Base-by-base conservation (phyloP, 495 filamentous ascomycete genomes). In the Venustampulla echinocandica region DNA sequence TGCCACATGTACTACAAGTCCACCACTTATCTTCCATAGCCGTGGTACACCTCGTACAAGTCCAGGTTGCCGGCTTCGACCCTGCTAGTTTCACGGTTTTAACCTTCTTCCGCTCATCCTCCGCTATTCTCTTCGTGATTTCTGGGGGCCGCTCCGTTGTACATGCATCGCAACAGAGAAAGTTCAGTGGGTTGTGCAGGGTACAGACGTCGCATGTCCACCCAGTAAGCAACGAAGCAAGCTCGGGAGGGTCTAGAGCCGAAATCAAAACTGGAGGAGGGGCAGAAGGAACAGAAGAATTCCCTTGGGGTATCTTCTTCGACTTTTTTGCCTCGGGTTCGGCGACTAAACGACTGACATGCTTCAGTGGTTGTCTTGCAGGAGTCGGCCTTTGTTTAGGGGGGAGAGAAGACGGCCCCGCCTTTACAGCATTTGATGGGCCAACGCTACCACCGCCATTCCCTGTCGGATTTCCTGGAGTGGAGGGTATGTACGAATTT, bases 161-260 rank as follows among this genome's bases (percentile, higher is more conserved):
- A 58, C 90, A 96, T 2, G 79, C 87, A 55, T 90, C 88, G 60
- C 90, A 96, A 53, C 71, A 74, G 9, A 85, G 69, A 52, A 71
- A 87, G 18, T 64, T 74, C 21, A 71, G 50, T 2, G 84, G 80
- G 55, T 97, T 97, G 40, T 80, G 75, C n/a, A 92, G 72, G 0
- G 90, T 97, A 58, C 90, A 95, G 24, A 78, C 70, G 17, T 69
- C 68, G 52, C 90, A 97, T 10, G 73, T 69, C 90, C 90, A 96
- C 27, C 71, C 66, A 20, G 62, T 40, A 3, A 40, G 20, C 4
- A 21, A 3, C 11, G 10, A 17, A 7, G 10, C 37, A 20, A 19
- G 15, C 37, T 49, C 43, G 15, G 18, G 3, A 28, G 36, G 25
- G 7, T 14, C 4, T 25, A 21, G 15, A n/a, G 39, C 27, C 19